Evolutionary conservation across 1,284 basidiomycete species (phyloP).

Genomic region (Ustilago nuda): DNA sequence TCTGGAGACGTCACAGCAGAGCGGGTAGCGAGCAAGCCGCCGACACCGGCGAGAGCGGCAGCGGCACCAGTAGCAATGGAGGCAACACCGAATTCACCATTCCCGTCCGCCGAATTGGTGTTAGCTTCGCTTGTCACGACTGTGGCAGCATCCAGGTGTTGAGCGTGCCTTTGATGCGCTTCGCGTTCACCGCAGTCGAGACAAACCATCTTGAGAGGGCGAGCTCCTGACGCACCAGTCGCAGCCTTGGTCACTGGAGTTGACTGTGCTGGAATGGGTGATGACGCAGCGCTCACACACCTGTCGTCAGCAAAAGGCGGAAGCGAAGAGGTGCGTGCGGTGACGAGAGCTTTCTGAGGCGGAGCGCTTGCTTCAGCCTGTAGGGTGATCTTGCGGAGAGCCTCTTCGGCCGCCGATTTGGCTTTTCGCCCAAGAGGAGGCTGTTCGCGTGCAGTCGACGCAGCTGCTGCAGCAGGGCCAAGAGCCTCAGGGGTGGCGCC

Average conservation of each 20-base stretch:
- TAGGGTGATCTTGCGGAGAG: conserved; percentile 36
- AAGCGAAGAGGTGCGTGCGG: conserved; percentile 38
- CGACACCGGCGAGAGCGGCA: conserved; percentile 31
- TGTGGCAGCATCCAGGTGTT: conserved; percentile 30
- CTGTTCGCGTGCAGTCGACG: conserved; percentile 7
- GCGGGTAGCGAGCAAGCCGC: conserved; percentile 24
- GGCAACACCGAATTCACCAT: conserved; percentile 12
- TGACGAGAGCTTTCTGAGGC: conserved; percentile 25
- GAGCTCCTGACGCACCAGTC: conserved; percentile 9
- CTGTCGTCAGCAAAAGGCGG: conserved; percentile 22
- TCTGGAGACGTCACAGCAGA: not conserved
- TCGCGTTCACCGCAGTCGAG: conserved; percentile 54
- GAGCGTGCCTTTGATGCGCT: conserved; percentile 40
- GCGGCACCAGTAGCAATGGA: conserved; percentile 34
- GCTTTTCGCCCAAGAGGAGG: conserved; percentile 23
- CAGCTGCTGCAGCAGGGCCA: conserved; percentile 7
- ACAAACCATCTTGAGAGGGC: conserved; percentile 50
- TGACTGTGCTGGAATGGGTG: not conserved
- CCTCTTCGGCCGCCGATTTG: conserved; percentile 48
- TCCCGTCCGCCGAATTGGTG: not conserved
- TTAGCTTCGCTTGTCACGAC: not conserved
- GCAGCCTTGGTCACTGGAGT: not conserved
- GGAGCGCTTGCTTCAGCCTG: conserved; percentile 17
- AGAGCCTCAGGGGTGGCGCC: conserved; percentile 21
- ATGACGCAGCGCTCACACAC: not conserved